Conservation (phyloP, 192 early-diverging fungal species). For the Podila epicladia region DNA sequence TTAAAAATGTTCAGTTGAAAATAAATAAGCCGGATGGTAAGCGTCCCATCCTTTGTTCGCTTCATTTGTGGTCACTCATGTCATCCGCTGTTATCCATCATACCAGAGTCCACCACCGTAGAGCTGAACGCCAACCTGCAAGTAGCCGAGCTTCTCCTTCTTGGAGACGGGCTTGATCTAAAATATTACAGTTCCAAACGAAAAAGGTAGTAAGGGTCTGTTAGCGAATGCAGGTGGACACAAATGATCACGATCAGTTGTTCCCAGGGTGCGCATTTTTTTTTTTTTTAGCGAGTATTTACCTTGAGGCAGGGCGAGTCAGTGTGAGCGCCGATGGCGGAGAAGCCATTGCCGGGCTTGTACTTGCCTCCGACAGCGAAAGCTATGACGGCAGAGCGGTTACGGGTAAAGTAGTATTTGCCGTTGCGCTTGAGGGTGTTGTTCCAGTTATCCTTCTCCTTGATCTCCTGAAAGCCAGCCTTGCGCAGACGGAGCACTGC, state of each 20-base stretch:
- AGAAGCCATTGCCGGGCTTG: slow-evolving; percentile 84
- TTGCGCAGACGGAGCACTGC: slow-evolving; percentile 73
- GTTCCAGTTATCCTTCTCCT: slow-evolving; percentile 88
- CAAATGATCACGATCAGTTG: background rate
- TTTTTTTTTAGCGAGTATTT: slow-evolving; percentile 1
- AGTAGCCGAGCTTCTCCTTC: slow-evolving; percentile 85
- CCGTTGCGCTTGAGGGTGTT: slow-evolving; percentile 77
- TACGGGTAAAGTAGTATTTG: slow-evolving; percentile 98
- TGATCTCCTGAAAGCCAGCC: slow-evolving; percentile 88
- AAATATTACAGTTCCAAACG: background rate
- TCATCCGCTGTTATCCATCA: background rate
- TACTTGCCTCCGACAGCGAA: slow-evolving; percentile 95
- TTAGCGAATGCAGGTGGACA: background rate
- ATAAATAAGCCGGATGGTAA: too few relatives aligned
- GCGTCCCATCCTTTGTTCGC: too few relatives aligned
- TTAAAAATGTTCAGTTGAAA: background rate
- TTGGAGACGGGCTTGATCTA: slow-evolving; percentile 96
- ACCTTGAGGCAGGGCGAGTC: slow-evolving; percentile 98
- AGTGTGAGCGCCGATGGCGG: slow-evolving; percentile 95
- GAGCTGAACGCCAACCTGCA: slow-evolving; percentile 90
- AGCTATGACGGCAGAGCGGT: slow-evolving; percentile 86
- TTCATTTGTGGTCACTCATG: too few relatives aligned
- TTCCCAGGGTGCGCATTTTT: background rate
- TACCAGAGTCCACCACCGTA: slow-evolving; percentile 98
- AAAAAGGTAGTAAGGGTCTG: too few relatives aligned